These are phyloP conservation scores for Backusella morwellensis DNA, from an alignment of 192 early-diverging fungal species.

Conservation along the genomic window DNA sequence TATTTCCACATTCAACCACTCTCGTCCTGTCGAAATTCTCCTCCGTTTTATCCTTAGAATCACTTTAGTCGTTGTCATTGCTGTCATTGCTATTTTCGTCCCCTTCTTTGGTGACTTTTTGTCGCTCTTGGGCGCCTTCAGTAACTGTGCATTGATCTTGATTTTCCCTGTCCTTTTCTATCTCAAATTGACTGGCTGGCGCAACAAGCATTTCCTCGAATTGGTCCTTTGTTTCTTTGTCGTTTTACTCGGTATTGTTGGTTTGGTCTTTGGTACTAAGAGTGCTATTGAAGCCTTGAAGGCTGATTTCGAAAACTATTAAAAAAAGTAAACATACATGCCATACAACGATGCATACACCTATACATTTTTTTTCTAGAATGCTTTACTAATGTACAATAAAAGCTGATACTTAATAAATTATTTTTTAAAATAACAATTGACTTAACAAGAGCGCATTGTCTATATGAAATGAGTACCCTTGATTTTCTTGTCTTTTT, in stretches of 20 bases:
- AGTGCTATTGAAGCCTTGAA: slow-evolving; percentile 16
- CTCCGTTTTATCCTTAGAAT: slow-evolving; percentile 53
- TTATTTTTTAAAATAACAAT: background rate
- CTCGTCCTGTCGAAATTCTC: slow-evolving; percentile 46
- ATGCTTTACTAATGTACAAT: background rate
- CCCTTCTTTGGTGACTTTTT: slow-evolving; percentile 80
- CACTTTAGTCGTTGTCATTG: slow-evolving; percentile 50
- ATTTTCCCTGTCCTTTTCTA: slow-evolving; percentile 75
- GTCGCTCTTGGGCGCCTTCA: slow-evolving; percentile 70
- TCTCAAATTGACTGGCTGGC: slow-evolving; percentile 64
- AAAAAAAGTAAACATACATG: background rate
- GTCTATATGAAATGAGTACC: background rate
- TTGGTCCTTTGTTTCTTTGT: slow-evolving; percentile 15
- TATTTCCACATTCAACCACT: slow-evolving; percentile 36
- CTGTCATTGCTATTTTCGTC: slow-evolving; percentile 59
- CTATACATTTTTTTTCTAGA: slow-evolving; percentile 3
- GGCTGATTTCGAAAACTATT: slow-evolving; percentile 9
- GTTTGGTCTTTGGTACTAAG: slow-evolving; percentile 31
- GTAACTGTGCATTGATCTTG: slow-evolving; percentile 67
- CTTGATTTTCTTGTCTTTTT: no score
- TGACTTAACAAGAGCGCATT: background rate
- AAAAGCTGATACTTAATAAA: background rate
- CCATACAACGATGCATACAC: background rate
- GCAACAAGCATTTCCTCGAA: slow-evolving; percentile 25
- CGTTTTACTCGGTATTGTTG: slow-evolving; percentile 31